Evolutionary conservation across 2,329 filamentous ascomycete genomes (phyloP).

Genomic region (Aspergillus ochraceus): DNA sequence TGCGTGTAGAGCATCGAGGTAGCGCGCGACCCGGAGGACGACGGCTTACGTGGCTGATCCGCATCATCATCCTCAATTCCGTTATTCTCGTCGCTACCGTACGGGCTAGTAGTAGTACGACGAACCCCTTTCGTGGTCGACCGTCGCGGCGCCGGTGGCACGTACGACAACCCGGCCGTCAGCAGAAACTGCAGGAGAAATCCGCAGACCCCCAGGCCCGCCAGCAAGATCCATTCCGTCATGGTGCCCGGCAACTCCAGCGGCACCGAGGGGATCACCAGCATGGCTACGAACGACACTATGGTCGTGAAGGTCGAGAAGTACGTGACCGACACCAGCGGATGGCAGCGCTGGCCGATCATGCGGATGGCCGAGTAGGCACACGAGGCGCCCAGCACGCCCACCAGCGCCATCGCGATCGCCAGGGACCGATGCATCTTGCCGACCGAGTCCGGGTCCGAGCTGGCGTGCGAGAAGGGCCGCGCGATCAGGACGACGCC

Average conservation of each 20-base stretch:
- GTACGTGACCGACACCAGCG: slow-evolving; percentile 83
- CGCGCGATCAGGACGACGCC: slow-evolving; percentile 83
- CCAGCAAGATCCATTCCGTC: slow-evolving; percentile 66
- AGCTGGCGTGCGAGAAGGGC: slow-evolving; percentile 48
- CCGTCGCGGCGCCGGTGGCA: slow-evolving; percentile 53
- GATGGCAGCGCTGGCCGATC: slow-evolving; percentile 77
- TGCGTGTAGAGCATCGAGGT: slow-evolving; percentile 70
- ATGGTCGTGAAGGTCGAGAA: slow-evolving; percentile 71
- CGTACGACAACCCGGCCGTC: slow-evolving; percentile 71
- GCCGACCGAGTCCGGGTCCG: slow-evolving; percentile 41
- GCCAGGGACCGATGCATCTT: slow-evolving; percentile 67
- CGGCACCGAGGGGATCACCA: slow-evolving; percentile 55
- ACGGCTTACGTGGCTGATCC: slow-evolving; percentile 1
- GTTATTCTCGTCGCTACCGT: slow-evolving; percentile 1
- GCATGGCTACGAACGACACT: slow-evolving; percentile 63
- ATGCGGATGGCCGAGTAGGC: slow-evolving; percentile 77
- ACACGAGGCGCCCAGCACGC: slow-evolving; percentile 72
- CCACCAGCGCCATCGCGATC: slow-evolving; percentile 70
- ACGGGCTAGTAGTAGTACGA: slow-evolving; percentile 8
- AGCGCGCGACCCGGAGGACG: slow-evolving; percentile 46
- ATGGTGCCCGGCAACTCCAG: slow-evolving; percentile 56
- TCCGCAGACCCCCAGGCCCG: slow-evolving; percentile 70
- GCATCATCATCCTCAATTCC: background rate
- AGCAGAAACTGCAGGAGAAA: slow-evolving; percentile 86
- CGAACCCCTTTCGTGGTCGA: background rate